A percentile compares a stretch with the other conserved stretches of the same genome.
Evolutionary conservation across 2,329 filamentous ascomycete species (phyloP).

Genomic region (Verticillium isaacii): DNA sequence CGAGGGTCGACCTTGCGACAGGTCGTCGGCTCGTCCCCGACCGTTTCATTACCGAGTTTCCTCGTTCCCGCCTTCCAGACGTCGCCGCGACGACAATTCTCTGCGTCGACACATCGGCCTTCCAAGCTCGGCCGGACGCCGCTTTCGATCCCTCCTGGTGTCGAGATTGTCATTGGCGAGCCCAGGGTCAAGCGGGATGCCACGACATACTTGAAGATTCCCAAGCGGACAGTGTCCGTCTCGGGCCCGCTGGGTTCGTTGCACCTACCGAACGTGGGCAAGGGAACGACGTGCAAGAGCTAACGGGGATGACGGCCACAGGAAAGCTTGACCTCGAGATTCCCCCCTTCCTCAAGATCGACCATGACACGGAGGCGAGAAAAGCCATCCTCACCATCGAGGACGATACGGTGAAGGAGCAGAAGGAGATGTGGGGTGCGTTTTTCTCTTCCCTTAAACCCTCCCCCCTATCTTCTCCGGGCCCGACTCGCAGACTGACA

Average conservation of each 20-base stretch:
- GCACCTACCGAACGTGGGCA: neutral
- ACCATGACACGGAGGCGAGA: constrained; percentile 57
- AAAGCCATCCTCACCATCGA: constrained; percentile 66
- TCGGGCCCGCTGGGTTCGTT: constrained; percentile 72
- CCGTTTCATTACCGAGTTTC: constrained; percentile 62
- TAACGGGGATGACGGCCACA: constrained; percentile 20
- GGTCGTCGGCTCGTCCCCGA: constrained; percentile 42
- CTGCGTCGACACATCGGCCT: constrained; percentile 57
- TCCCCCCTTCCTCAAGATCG: constrained; percentile 72
- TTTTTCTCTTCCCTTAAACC: constrained; percentile 8
- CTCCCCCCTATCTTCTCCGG: neutral
- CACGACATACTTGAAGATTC: constrained; percentile 56
- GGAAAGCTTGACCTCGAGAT: constrained; percentile 73
- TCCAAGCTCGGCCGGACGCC: constrained; percentile 86
- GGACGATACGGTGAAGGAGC: constrained; percentile 63
- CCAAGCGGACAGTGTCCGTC: constrained; percentile 66
- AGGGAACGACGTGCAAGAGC: neutral
- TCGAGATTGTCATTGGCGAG: constrained; percentile 69
- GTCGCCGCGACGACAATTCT: constrained; percentile 55
- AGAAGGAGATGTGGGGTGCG: constrained; percentile 94
- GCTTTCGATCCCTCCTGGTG: constrained; percentile 76
- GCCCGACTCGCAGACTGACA: too few species aligned
- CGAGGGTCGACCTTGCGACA: constrained; percentile 56
- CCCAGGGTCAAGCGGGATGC: constrained; percentile 47
- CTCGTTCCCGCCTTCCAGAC: constrained; percentile 67